Evolutionary conservation across 139 green algal species (phyloP), one percentile per base, ranked within the genome.

Genomic region (Micractinium sp.): DNA sequence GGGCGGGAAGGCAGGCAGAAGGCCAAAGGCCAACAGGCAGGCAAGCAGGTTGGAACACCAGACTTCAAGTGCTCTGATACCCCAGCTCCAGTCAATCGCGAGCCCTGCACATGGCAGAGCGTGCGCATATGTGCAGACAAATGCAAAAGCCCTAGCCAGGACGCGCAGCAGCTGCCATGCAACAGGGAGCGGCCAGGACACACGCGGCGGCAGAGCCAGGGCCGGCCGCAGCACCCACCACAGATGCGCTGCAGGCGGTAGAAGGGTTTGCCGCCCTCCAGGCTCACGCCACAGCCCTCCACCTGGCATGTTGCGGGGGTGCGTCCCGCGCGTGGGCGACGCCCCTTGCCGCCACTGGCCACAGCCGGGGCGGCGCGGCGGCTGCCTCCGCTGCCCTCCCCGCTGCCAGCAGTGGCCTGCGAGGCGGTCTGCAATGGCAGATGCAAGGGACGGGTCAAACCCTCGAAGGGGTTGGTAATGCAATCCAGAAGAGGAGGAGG

Each of bases 241-340:
- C 82, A 87, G 82, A 87, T 87, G 82, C 82, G 82, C 82, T 87
- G 82, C 61, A 87, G 35, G 33, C 82, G 82, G 82, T 77, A 77
- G 61, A 87, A 87, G 25, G 82, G 36, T 33, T 76, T 76, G 60
- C 60, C 61, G 56, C 82, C 36, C 33, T 87, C 61, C 35, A 87
- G 33, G 60, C 36, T 77, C 19, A 69, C 38, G 61, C 82, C 82
- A 23, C 82, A 87, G 60, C 82, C 82, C 61, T 77, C 82, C 2
- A 87, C 82, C 25, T 87, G 82, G 82, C 82, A 87, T 7, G 71
- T 38, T 20, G 82, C 13, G 2, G 82, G 36, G 12, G 82, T 61
- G 80, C 53, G 53, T 9, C 82, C 47, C 0, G 23, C 9, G 82
- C 79, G 36, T 14, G 31, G 16, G 41, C 60, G 82, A 0, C 61